These are phyloP conservation scores for Claviceps humidiphila DNA, from an alignment of 2,329 filamentous ascomycete species.

Conservation along the genomic window DNA sequence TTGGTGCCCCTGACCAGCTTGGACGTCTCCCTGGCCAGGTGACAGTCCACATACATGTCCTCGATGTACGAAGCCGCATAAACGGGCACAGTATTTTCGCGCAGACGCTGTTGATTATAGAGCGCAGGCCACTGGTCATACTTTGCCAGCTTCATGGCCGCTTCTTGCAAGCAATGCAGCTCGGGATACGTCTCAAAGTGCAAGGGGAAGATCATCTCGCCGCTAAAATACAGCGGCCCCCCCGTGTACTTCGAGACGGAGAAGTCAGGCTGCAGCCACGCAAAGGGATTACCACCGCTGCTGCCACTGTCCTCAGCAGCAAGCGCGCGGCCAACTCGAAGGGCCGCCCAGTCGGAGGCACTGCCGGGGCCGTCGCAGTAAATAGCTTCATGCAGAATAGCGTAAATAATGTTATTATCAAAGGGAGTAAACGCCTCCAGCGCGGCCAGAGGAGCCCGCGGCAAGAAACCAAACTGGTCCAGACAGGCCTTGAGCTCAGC, in stretches of 20 bases:
- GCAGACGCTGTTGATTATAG: slow-evolving; percentile 62
- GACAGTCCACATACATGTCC: slow-evolving; percentile 86
- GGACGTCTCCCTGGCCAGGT: slow-evolving; percentile 61
- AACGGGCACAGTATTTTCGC: slow-evolving; percentile 67
- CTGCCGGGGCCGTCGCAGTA: slow-evolving; percentile 59
- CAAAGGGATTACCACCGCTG: slow-evolving; percentile 21
- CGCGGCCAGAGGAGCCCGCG: slow-evolving; percentile 52
- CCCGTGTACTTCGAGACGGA: slow-evolving; percentile 16
- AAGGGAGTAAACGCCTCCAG: slow-evolving; percentile 57
- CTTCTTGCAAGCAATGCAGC: slow-evolving; percentile 52
- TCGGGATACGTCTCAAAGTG: slow-evolving; percentile 74
- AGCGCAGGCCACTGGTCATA: slow-evolving; percentile 59
- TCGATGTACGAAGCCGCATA: slow-evolving; percentile 75
- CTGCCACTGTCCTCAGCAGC: slow-evolving; percentile 17
- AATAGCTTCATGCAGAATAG: slow-evolving; percentile 73
- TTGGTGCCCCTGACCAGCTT: slow-evolving; percentile 61
- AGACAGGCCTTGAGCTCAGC: slow-evolving; percentile 60
- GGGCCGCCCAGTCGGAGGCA: slow-evolving; percentile 63
- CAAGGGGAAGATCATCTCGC: slow-evolving; percentile 84
- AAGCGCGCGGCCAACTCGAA: slow-evolving; percentile 42
- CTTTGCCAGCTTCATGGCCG: slow-evolving; percentile 57
- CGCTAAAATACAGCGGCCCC: slow-evolving; percentile 62
- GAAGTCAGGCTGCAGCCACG: slow-evolving; percentile 32
- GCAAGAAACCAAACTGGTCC: slow-evolving; percentile 62
- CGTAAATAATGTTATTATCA: slow-evolving; percentile 71